Evolutionary conservation across 1,284 basidiomycete genomes (phyloP).

Genomic region (Bjerkandera adusta): DNA sequence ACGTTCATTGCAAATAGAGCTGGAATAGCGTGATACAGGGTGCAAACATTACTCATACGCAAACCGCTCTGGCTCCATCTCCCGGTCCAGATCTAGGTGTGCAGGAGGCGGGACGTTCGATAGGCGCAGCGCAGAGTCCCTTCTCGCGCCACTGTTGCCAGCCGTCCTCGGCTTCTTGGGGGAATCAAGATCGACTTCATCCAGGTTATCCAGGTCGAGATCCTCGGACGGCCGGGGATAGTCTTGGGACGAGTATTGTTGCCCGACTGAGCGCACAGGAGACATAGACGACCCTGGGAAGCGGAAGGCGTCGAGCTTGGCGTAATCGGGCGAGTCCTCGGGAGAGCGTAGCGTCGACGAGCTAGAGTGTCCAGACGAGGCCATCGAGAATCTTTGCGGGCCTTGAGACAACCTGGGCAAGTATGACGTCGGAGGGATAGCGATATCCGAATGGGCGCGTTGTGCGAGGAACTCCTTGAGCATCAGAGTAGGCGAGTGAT

Average conservation of each 20-base stretch:
- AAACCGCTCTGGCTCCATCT: conserved; percentile 5
- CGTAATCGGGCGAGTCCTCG: too few species aligned
- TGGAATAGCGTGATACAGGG: too few species aligned
- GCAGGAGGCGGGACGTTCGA: conserved; percentile 2
- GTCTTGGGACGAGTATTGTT: neutral
- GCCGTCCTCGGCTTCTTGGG: neutral
- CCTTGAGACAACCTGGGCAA: too few species aligned
- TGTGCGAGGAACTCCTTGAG: conserved; percentile 3
- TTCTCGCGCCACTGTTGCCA: neutral
- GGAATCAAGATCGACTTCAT: neutral
- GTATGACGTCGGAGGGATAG: neutral
- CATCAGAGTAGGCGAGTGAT: conserved; percentile 1
- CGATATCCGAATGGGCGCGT: neutral
- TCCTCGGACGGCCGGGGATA: neutral
- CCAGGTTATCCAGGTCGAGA: neutral
- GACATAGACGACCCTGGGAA: too few species aligned
- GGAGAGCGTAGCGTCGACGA: too few species aligned
- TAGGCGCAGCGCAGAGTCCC: neutral
- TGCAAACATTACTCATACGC: too few species aligned
- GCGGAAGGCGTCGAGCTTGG: too few species aligned
- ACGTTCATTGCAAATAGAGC: too few species aligned
- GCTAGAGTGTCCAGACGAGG: too few species aligned
- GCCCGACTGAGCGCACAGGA: neutral
- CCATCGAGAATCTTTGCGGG: too few species aligned
- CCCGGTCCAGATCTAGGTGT: neutral